Base-by-base conservation (phyloP, 345 rosid genomes). In the Eutrema yunnanense region DNA sequence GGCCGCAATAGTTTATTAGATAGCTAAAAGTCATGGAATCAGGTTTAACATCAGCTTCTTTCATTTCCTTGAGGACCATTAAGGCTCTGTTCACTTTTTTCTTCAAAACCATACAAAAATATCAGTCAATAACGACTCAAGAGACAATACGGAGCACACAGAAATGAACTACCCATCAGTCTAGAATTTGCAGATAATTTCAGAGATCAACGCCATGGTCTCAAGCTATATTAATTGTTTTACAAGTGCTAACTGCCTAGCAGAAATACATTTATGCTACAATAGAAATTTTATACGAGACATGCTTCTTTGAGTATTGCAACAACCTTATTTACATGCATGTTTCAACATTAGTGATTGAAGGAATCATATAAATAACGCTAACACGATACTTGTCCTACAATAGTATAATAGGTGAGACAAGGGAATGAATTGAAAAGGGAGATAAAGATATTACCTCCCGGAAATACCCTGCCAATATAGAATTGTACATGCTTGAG, bases 391-490 rank as follows among this genome's bases (percentile, higher is more conserved):
- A 43, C 16, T 10, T 71, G 34, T 29, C 30, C 12, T 62, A 14
- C 6, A 14, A 50, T 34, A 74, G 27, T 62, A 14, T 9, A 14
- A 50, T 34, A 67, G 27, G n/a, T 41, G 38, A 74, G 40, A 64
- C 27, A 30, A 74, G 4, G 19, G 62, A 6, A 29, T 6, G 8
- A 40, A 13, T 46, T 33, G 44, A 67, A 50, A 46, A 3, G 72
- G 47, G 42, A 58, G 66, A 19, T 30, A 29, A 49, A 65, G 67
- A 51, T 41, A 40, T 65, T 54, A 95, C 97, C 91, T 92, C 86
- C 58, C 92, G 89, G 73, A 84, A 95, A 69, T 83, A 87, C 67
- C 92, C 99, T 50, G 68, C 88, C 86, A 95, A 75, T 73, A 95
- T 86, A 62, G 83, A 69, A 56, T 95, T 95, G 81, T 84, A 95